Percentiles rank a stretch among this genome's conserved stretches.
Evolutionary conservation across 495 filamentous ascomycete genomes (phyloP).

Genomic region (Ascobolus immersus): DNA sequence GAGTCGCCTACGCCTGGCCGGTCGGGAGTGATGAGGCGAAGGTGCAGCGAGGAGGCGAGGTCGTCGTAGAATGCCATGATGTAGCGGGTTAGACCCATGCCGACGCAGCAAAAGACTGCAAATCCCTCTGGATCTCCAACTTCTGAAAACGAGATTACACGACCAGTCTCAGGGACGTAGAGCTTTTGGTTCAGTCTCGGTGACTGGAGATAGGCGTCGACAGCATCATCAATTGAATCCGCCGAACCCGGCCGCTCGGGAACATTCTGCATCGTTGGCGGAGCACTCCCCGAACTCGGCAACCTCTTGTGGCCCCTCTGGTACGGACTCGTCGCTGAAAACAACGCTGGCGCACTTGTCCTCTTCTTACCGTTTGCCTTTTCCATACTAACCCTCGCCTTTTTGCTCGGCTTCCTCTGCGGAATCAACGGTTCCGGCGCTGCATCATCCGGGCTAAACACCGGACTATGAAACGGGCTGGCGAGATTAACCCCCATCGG

Average conservation of each 20-base stretch:
- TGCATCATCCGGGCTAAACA: too few relatives aligned
- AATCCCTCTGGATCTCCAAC: conserved; percentile 80
- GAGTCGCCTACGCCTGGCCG: conserved; percentile 86
- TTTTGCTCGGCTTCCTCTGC: too few relatives aligned
- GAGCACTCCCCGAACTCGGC: too few relatives aligned
- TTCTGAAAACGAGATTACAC: conserved; percentile 84
- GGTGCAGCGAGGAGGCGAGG: conserved; percentile 55
- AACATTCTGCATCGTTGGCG: neutral
- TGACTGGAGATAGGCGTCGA: conserved; percentile 61
- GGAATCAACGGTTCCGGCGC: too few relatives aligned
- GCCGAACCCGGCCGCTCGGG: conserved; percentile 40
- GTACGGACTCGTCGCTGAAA: too few relatives aligned
- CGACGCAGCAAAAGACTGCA: conserved; percentile 87
- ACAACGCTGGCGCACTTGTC: too few relatives aligned
- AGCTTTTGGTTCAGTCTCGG: conserved; percentile 71
- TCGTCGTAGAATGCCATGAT: conserved; percentile 97
- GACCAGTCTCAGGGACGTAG: conserved; percentile 55
- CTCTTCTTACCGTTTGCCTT: too few relatives aligned
- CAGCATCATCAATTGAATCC: conserved; percentile 71
- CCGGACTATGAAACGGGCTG: too few relatives aligned
- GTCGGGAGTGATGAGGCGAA: conserved; percentile 82
- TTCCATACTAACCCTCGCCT: too few relatives aligned
- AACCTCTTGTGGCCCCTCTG: too few relatives aligned
- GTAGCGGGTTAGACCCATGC: conserved; percentile 91
- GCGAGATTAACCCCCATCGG: too few relatives aligned